Percentiles rank a stretch among this genome's conserved stretches.
phyloP scores from a whole-genome alignment of 768 basidiomycete species.

The Collybiopsis confluens region DNA sequence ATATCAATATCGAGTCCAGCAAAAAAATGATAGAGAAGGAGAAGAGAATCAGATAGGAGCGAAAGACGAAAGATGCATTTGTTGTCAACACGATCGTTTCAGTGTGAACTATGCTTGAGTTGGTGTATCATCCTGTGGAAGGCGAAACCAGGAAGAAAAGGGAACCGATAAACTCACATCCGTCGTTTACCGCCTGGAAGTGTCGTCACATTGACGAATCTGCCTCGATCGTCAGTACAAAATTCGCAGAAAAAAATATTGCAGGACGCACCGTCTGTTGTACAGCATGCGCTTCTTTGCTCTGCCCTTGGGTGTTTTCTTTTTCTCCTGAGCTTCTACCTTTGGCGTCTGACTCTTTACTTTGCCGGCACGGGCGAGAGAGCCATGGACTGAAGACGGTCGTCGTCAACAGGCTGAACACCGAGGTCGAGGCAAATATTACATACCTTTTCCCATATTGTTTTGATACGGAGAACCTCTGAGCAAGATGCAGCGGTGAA shows the following conservation, averaged over 20 bases:
- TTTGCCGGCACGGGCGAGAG: constrained; percentile 99
- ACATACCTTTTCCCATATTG: constrained; percentile 68
- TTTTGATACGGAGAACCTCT: constrained; percentile 11
- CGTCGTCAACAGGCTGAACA: not conserved
- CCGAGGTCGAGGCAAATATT: not conserved
- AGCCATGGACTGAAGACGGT: constrained; percentile 79
- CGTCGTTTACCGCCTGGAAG: constrained; percentile 90
- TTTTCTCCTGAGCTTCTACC: constrained; percentile 98
- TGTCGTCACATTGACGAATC: constrained; percentile 92
- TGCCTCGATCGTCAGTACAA: constrained; percentile 20
- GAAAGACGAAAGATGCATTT: constrained; percentile 93
- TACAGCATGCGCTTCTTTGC: constrained; percentile 91
- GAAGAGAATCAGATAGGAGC: constrained; percentile 90
- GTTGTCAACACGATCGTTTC: constrained; percentile 82
- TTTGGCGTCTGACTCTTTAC: constrained; percentile 98
- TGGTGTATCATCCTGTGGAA: constrained; percentile 67
- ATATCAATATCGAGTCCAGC: not conserved
- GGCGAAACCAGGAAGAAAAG: constrained; percentile 1
- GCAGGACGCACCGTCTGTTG: constrained; percentile 75
- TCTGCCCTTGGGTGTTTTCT: constrained; percentile 95
- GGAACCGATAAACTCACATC: constrained; percentile 66
- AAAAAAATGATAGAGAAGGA: constrained; percentile 11
- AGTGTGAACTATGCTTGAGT: constrained; percentile 95
- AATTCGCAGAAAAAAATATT: constrained; percentile 1
- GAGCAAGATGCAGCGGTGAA: not conserved